phyloP scores from a whole-genome alignment of 768 basidiomycete genomes.

The Dioszegia crocea region DNA sequence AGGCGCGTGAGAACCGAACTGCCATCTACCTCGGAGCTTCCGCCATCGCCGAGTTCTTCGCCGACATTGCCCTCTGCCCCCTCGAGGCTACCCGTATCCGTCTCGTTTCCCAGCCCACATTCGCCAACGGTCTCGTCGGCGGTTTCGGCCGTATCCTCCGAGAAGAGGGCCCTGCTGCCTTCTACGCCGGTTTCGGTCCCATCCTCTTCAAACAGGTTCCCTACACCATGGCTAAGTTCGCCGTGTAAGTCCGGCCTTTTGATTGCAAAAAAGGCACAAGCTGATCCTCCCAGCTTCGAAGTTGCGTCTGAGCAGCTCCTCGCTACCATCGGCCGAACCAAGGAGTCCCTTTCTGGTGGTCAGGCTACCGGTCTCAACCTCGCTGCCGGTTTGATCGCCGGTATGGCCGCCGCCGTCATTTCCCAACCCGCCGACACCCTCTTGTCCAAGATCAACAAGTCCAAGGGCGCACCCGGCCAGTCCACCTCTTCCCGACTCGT shows the following conservation, averaged over 20 bases:
- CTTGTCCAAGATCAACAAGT: constrained; percentile 86
- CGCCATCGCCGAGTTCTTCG: constrained; percentile 91
- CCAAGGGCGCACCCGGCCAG: constrained; percentile 53
- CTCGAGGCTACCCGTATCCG: constrained; percentile 61
- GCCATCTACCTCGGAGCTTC: constrained; percentile 91
- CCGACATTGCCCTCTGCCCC: constrained; percentile 92
- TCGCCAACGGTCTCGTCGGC: constrained; percentile 51
- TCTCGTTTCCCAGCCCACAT: constrained; percentile 52
- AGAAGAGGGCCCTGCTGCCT: constrained; percentile 52
- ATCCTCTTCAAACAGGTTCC: constrained; percentile 69
- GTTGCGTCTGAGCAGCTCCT: constrained; percentile 86
- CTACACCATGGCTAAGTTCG: constrained; percentile 99
- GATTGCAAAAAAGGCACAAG: background rate
- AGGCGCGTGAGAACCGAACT: constrained; percentile 64
- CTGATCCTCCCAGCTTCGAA: constrained; percentile 47
- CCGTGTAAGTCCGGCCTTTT: constrained; percentile 61
- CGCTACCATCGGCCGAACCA: constrained; percentile 70
- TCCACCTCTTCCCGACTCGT: constrained; percentile 50
- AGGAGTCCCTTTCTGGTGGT: constrained; percentile 60
- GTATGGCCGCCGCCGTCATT: constrained; percentile 87
- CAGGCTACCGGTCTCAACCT: constrained; percentile 66
- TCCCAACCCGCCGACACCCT: constrained; percentile 94
- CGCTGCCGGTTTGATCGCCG: constrained; percentile 85
- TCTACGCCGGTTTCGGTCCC: constrained; percentile 54
- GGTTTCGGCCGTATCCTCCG: constrained; percentile 51